Evolutionary conservation across 805 yeast species (phyloP), one percentile per base, ranked within the genome.

Genomic region (Schizosaccharomyces osmophilus): DNA sequence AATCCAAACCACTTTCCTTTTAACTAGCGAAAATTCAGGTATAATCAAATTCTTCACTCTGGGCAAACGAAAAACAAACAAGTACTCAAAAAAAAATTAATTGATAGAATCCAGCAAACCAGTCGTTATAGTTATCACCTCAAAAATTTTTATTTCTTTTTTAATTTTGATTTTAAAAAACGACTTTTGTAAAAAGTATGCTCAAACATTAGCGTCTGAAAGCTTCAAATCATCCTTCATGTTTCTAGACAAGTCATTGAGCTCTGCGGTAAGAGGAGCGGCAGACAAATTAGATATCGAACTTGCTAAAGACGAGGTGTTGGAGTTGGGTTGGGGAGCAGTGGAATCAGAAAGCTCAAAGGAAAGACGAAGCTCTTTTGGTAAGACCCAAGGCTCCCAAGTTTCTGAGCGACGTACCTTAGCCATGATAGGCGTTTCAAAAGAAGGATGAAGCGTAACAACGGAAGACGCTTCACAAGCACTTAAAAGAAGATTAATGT

Each of bases 351-450:
- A 11, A n/a, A 45, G 9, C 17, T 45, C 51, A 45, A 45, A 45
- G 22, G n/a, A n/a, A 9, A 45, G 26, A 24, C 84, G 76, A 65
- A 77, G 78, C 42, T 73, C 75, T 48, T 64, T 65, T 1, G 85
- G 81, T 65, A 87, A 74, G 59, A 87, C 78, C 94, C 95, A 87
- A 64, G 76, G 79, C 64, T 77, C 74, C 71, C 79, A 81, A 69
- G 79, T 79, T 59, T 72, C 73, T 63, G 75, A 76, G 31, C 83
- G 79, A 69, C 93, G 80, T 64, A 85, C 75, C 68, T 80, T 79
- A 65, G 78, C 71, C 63, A 79, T 83, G 57, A 75, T 64, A 9
- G 66, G 57, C 17, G 48, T 15, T n/a, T 59, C 39, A 2, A 19
- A 31, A 29, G 5, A 13, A 19, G 19, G n/a, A 17, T n/a, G 5